A percentile compares a stretch with the other conserved stretches of the same genome.
Conservation (phyloP, 164 flowering plant species). For the Kalanchoe fedtschenkoi region DNA sequence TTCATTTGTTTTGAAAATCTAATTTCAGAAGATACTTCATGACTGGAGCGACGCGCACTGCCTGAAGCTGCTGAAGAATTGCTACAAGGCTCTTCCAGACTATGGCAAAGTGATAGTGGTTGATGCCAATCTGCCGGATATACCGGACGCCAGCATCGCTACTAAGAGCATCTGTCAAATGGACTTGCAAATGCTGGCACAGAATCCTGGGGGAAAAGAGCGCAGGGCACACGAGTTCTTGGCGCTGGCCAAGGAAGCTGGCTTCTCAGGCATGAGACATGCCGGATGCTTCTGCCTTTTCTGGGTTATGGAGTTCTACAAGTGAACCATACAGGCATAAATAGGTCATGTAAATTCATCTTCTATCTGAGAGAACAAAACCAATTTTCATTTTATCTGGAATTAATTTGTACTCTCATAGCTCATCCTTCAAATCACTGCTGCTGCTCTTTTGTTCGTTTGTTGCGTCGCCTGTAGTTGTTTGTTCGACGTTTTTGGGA, state of each 20-base stretch:
- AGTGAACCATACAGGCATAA: no score
- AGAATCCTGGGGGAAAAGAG: constrained; percentile 27
- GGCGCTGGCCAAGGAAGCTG: no score
- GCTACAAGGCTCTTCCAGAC: constrained; percentile 15
- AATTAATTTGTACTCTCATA: constrained; percentile 18
- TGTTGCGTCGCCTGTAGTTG: constrained; percentile 19
- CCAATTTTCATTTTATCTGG: no score
- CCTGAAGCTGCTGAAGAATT: no score
- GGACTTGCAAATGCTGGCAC: constrained; percentile 21
- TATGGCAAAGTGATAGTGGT: constrained; percentile 29
- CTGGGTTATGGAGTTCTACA: neutral
- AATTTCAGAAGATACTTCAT: neutral
- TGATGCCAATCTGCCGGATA: constrained; percentile 13
- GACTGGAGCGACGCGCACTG: no score
- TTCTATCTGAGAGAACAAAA: no score
- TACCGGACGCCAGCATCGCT: constrained; percentile 12
- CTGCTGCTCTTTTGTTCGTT: constrained; percentile 16
- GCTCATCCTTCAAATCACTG: constrained; percentile 39
- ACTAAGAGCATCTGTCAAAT: neutral
- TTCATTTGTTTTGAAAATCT: neutral
- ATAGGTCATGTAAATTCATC: no score
- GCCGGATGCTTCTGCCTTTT: neutral
- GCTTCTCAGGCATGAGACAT: constrained; percentile 16
- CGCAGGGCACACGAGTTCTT: no score
- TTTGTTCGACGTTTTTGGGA: constrained; percentile 9